Conservation (phyloP, 257 asterid species). For the Handroanthus guayacan region DNA sequence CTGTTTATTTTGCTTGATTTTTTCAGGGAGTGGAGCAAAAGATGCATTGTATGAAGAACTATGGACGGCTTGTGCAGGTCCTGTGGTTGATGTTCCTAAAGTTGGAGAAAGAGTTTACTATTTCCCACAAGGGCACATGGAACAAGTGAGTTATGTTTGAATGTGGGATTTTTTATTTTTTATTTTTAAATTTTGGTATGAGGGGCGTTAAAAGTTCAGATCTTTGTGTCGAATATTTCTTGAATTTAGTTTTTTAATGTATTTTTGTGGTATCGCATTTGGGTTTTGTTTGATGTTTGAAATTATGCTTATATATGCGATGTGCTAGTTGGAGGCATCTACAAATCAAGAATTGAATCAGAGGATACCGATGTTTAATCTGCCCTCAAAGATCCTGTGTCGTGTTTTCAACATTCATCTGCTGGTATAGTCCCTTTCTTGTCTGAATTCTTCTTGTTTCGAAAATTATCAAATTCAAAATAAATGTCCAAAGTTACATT, state of each 20-base stretch:
- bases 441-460: not conserved
- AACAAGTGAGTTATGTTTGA: conserved; percentile 67
- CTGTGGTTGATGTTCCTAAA: conserved; percentile 89
- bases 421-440: conserved; percentile 57
- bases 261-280: conserved; percentile 16
- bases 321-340: conserved; percentile 89
- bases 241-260: not conserved
- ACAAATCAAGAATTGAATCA: conserved; percentile 85
- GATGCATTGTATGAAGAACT: conserved; percentile 71
- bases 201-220: conserved; percentile 33
- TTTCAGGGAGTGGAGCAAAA: conserved; percentile 50
- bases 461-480: no score
- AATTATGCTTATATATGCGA: conserved; percentile 34
- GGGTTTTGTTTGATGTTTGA: conserved; percentile 36
- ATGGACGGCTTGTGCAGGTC: conserved; percentile 99
- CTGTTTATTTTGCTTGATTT: conserved; percentile 13
- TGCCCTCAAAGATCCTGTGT: conserved; percentile 89
- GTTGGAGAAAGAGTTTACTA: conserved; percentile 77
- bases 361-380: conserved; percentile 74
- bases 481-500: no score
- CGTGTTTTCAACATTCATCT: conserved; percentile 64
- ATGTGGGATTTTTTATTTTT: not conserved
- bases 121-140: conserved; percentile 99
- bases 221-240: conserved; percentile 35
- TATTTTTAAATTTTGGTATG: not conserved